Evolutionary conservation across 2,329 filamentous ascomycete genomes (phyloP).

Genomic region (Diaporthe batatas): DNA sequence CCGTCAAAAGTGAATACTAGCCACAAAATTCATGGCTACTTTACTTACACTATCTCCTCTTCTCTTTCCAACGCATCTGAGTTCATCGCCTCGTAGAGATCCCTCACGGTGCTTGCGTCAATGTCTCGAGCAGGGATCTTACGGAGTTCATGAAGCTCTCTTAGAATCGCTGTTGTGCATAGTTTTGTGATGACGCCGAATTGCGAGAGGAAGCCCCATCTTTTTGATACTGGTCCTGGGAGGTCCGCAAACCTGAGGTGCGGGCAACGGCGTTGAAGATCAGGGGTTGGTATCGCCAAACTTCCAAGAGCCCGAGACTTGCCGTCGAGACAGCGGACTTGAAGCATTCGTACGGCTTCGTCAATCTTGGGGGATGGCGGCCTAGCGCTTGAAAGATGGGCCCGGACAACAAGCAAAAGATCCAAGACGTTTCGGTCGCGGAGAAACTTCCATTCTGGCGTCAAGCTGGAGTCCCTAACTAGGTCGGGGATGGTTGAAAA

Average conservation of each 20-base stretch:
- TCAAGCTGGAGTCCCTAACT: background rate
- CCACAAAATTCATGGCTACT: background rate
- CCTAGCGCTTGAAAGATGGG: background rate
- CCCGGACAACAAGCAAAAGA: background rate
- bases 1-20: background rate
- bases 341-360: background rate
- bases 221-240: background rate
- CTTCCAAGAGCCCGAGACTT: background rate
- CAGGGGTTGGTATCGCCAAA: slow-evolving; percentile 1
- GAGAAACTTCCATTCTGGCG: background rate
- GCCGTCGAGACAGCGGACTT: slow-evolving; percentile 9
- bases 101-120: background rate
- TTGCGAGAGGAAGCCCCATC: background rate
- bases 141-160: background rate
- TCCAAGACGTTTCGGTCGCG: background rate
- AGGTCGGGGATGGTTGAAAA: background rate
- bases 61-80: background rate
- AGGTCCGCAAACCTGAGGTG: slow-evolving; percentile 1
- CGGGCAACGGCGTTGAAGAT: background rate
- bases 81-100: background rate
- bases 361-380: background rate
- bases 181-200: background rate
- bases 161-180: background rate
- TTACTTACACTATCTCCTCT: background rate
- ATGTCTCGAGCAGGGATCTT: background rate